Evolutionary conservation across 2,329 filamentous ascomycete genomes (phyloP).

Genomic region (Colletotrichum abscissum): DNA sequence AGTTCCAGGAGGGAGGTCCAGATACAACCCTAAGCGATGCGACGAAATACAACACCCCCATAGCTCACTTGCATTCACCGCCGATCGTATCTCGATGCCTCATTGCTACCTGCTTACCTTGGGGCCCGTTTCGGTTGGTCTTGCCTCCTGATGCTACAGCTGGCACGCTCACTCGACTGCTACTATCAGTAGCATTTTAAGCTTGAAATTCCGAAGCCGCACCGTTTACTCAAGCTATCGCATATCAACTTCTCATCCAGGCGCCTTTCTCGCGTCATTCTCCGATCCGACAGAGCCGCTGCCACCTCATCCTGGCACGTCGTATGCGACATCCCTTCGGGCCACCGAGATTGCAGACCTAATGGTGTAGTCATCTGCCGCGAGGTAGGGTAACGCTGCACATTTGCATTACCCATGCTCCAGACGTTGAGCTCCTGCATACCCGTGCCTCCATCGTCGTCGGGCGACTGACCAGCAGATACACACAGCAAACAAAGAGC

Average conservation of each 20-base stretch:
- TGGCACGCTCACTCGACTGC: not conserved
- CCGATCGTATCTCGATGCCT: not conserved
- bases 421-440: conserved; percentile 29
- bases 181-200: not conserved
- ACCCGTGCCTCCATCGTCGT: conserved; percentile 30
- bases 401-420: conserved; percentile 20
- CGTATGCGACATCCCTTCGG: not conserved
- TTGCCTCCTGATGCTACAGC: not conserved
- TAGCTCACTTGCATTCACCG: conserved; percentile 1
- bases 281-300: conserved; percentile 36
- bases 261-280: conserved; percentile 19
- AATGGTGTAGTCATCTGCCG: conserved; percentile 7
- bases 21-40: not conserved
- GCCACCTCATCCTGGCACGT: conserved; percentile 21
- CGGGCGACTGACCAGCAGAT: conserved; percentile 8
- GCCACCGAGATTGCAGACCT: conserved; percentile 3
- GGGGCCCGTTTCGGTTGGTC: not conserved
- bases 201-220: not conserved
- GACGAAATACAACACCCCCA: not conserved
- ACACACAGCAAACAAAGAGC: not conserved
- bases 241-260: conserved; percentile 27
- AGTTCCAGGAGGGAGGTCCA: not conserved
- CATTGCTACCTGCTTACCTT: not conserved
- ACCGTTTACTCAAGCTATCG: conserved; percentile 18
- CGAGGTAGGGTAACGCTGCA: conserved; percentile 19